Base-by-base conservation (phyloP, 345 rosid species). In the Dimocarpus longan region DNA sequence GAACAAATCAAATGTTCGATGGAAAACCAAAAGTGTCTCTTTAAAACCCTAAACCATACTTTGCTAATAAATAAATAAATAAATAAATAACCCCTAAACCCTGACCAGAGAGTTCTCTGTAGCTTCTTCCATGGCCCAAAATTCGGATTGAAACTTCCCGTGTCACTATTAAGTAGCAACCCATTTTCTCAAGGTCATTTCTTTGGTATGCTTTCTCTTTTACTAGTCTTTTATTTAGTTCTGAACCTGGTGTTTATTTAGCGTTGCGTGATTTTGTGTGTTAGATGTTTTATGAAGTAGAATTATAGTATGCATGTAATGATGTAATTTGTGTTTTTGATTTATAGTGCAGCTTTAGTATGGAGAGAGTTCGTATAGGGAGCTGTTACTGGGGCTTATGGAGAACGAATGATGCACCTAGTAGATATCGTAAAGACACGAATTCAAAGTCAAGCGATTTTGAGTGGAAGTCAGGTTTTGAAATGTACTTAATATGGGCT, bases 281-380 rank as follows among this genome's bases (percentile, higher is more conserved):
- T 28, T 66, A 26, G 16, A 50, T 66, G 46, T 50, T 68, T 13
- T 43, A 10, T 3, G 57, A 68, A 11, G 15, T 76, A 59, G 60
- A 21, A 50, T 69, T 57, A 65, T 46, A 73, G 39, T 43, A 15
- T 16, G 11, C 42, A 5, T 18, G 28, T 28, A 10, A 13, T 52
- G 66, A 28, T 5, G 65, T 37, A 24, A 40, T 3, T 50, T 48
- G 32, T 84, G 18, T 48, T 16, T 4, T 76, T 82, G 52, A 16
- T 76, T 83, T 76, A 76, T 67, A 12, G 43, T 73, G 46, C 79
- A 65, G 54, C 59, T 82, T 78, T 74, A 90, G 98, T 93, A 2
- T 93, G 98, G 98, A 93, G 92, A 82, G 98, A 95, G 85, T 95
- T 95, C 78, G 42, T 91, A 57, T 93, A 95, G 95, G 98, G 98